Evolutionary conservation across 2,329 filamentous ascomycete genomes (phyloP).

Genomic region (Dactylellina haptotyla): DNA sequence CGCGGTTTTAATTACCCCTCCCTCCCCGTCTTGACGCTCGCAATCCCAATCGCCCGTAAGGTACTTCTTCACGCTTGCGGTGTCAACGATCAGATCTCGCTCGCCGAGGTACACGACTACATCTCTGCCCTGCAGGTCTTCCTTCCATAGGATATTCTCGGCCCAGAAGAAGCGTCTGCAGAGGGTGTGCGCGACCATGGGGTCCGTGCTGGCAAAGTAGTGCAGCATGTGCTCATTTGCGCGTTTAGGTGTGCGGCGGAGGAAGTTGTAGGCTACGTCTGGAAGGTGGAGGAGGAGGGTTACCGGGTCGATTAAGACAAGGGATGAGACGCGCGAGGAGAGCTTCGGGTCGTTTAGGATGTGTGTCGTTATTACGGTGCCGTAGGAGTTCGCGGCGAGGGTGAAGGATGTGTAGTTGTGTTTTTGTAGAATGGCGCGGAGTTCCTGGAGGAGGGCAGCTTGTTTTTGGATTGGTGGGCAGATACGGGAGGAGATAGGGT

Average conservation of each 20-base stretch:
- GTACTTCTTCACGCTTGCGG: conserved; percentile 56
- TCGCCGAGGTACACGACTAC: conserved; percentile 65
- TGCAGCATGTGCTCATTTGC: conserved; percentile 71
- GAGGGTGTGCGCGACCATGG: conserved; percentile 69
- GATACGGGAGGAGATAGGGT: conserved; percentile 61
- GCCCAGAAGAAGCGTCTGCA: conserved; percentile 71
- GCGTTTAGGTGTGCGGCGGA: conserved; percentile 61
- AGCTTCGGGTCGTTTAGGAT: conserved; percentile 58
- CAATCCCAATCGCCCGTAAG: conserved; percentile 56
- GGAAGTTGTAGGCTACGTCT: conserved; percentile 73
- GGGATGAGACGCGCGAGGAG: conserved; percentile 64
- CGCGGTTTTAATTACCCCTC: conserved; percentile 59
- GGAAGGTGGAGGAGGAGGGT: conserved; percentile 71
- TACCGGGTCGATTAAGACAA: conserved; percentile 71
- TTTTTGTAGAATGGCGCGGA: conserved; percentile 16
- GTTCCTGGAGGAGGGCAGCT: conserved; percentile 12
- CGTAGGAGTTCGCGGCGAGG: conserved; percentile 68
- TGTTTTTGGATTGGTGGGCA: conserved; percentile 29
- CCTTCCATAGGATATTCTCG: conserved; percentile 71
- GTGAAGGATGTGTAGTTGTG: conserved; percentile 61
- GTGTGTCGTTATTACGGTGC: conserved; percentile 57
- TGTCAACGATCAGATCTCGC: conserved; percentile 61
- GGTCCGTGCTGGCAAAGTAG: conserved; percentile 71
- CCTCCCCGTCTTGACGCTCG: conserved; percentile 51
- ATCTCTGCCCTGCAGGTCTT: conserved; percentile 65